These are phyloP conservation scores for Xylariaceae sp. DNA, from an alignment of 2,329 filamentous ascomycete genomes.

Conservation along the genomic window DNA sequence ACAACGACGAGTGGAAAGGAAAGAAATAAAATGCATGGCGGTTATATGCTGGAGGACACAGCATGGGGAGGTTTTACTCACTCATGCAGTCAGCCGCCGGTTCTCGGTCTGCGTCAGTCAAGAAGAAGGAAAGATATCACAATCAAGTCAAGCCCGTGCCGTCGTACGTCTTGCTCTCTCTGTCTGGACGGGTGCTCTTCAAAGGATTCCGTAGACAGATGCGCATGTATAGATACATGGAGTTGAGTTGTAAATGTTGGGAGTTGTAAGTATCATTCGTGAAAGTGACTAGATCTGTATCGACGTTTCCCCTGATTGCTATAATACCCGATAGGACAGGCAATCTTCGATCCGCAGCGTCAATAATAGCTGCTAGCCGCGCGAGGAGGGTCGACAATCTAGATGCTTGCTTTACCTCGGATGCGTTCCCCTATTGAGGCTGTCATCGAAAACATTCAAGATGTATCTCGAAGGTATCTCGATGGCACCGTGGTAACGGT, in stretches of 20 bases:
- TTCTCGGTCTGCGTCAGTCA: constrained; percentile 17
- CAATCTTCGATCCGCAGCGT: not conserved
- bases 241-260: too few species aligned
- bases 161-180: not conserved
- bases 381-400: not conserved
- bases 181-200: not conserved
- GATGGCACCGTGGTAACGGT: not conserved
- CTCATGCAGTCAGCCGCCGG: constrained; percentile 17
- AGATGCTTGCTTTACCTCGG: not conserved
- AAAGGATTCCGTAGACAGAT: not conserved
- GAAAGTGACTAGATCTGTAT: too few species aligned
- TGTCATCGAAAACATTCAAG: not conserved
- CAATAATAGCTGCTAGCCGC: not conserved
- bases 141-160: not conserved
- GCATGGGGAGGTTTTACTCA: constrained; percentile 2
- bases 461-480: not conserved
- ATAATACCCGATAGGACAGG: too few species aligned
- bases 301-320: too few species aligned
- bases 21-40: not conserved
- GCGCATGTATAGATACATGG: not conserved
- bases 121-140: not conserved
- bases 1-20: not conserved
- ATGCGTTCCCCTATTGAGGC: not conserved
- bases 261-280: too few species aligned
- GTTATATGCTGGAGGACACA: not conserved